Evolutionary conservation across 2,329 filamentous ascomycete genomes (phyloP).

Genomic region (Parascedosporium putredinis): DNA sequence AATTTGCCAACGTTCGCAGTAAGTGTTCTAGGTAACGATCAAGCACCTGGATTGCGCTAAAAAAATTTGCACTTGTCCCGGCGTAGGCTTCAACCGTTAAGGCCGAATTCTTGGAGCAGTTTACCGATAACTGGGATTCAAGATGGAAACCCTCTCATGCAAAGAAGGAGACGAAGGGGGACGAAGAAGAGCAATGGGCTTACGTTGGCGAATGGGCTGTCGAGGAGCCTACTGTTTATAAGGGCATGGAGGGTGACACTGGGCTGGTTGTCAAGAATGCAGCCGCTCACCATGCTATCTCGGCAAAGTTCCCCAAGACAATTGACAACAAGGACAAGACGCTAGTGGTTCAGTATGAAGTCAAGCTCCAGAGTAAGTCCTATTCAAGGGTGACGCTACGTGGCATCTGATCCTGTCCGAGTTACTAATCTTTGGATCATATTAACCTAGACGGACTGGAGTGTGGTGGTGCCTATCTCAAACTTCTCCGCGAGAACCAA

Average conservation of each 20-base stretch:
- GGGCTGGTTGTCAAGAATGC: constrained; percentile 97
- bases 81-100: constrained; percentile 80
- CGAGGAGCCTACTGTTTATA: constrained; percentile 83
- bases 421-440: too few species aligned
- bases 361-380: constrained; percentile 87
- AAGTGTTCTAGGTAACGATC: too few species aligned
- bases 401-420: too few species aligned
- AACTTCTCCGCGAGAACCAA: constrained; percentile 96
- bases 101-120: constrained; percentile 95
- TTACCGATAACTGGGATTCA: constrained; percentile 89
- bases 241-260: constrained; percentile 91
- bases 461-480: constrained; percentile 97
- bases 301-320: constrained; percentile 93
- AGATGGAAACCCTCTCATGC: constrained; percentile 93
- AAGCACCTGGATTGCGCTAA: constrained; percentile 15
- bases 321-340: constrained; percentile 97
- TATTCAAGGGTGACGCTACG: not conserved
- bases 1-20: constrained; percentile 81
- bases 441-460: constrained; percentile 67
- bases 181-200: constrained; percentile 70
- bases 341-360: constrained; percentile 96
- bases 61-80: constrained; percentile 12
- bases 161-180: constrained; percentile 74
- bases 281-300: constrained; percentile 97
- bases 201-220: constrained; percentile 96